Evolutionary conservation across 164 flowering plant species (phyloP).

Genomic region (Stephania cephalantha): DNA sequence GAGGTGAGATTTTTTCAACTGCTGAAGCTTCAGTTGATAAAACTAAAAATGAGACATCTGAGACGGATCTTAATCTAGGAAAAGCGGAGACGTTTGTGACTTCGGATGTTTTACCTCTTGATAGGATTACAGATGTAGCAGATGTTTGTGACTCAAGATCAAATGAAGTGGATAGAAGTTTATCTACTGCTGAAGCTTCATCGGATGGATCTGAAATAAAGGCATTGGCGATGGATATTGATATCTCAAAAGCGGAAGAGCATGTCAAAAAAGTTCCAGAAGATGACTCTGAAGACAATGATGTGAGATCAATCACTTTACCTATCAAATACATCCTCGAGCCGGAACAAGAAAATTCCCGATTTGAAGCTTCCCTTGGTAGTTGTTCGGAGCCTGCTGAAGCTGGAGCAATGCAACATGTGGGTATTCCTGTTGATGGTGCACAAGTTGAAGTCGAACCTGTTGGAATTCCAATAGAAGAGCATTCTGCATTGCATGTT

Average conservation of each 20-base stretch:
- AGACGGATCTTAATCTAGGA: neutral
- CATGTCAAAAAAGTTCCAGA: slow-evolving; percentile 1
- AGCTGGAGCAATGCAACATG: slow-evolving; percentile 12
- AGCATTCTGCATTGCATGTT: slow-evolving; percentile 19
- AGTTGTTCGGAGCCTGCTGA: slow-evolving; percentile 1
- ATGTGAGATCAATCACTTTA: neutral
- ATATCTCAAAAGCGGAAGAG: neutral
- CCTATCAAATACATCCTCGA: slow-evolving; percentile 5
- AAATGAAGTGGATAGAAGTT: neutral
- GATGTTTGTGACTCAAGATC: neutral
- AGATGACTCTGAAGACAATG: neutral
- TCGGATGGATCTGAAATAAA: no score
- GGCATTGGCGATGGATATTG: neutral
- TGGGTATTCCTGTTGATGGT: slow-evolving; percentile 5
- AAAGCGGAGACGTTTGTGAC: neutral
- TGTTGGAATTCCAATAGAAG: slow-evolving; percentile 17
- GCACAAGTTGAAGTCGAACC: slow-evolving; percentile 14
- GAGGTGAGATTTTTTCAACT: neutral
- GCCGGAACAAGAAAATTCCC: slow-evolving; percentile 8
- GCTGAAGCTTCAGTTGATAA: neutral
- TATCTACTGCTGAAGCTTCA: neutral
- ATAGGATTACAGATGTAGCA: neutral
- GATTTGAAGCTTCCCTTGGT: slow-evolving; percentile 7
- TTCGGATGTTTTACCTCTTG: neutral
- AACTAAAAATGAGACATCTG: neutral